Percentiles rank a stretch among this genome's conserved stretches.
phyloP scores from a whole-genome alignment of 2,329 filamentous ascomycete genomes.

The Graphilbum sp. region DNA sequence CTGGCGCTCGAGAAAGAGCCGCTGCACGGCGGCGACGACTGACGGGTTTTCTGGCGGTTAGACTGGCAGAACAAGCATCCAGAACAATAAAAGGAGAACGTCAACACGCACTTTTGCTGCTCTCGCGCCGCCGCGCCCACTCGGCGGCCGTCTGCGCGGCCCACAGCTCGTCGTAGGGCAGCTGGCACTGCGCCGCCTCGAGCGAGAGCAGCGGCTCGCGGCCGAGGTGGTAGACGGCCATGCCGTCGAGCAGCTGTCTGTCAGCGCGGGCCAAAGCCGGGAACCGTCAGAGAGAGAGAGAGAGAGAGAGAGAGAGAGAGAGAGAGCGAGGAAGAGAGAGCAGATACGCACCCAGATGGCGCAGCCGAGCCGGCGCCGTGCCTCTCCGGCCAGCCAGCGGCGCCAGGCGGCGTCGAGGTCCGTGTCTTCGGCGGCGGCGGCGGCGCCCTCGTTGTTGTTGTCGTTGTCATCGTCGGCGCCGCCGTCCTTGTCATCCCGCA shows the following conservation, averaged over 20 bases:
- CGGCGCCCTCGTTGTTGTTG: no score
- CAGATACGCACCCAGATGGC: constrained; percentile 5
- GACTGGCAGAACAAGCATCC: no score
- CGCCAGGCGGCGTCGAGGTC: background rate
- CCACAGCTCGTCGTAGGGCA: constrained; percentile 5
- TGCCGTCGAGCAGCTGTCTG: constrained; percentile 5
- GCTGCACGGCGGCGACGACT: constrained; percentile 1
- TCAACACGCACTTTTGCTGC: background rate
- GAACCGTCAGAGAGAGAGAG: no score
- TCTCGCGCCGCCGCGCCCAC: background rate
- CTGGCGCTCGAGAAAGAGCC: constrained; percentile 2
- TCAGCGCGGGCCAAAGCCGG: no score
- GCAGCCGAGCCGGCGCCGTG: constrained; percentile 4
- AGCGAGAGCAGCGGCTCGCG: constrained; percentile 2
- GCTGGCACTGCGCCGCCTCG: background rate
- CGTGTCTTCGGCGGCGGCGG: no score
- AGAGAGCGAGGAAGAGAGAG: no score
- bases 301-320: no score
- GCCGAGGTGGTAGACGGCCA: constrained; percentile 5
- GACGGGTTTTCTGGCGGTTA: constrained; percentile 2
- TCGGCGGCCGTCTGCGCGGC: constrained; percentile 1
- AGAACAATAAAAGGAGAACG: no score
- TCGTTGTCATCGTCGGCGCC: no score
- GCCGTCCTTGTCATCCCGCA: no score
- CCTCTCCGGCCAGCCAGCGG: constrained; percentile 2